Percentiles rank a stretch among this genome's conserved stretches.
phyloP scores from a whole-genome alignment of 2,329 filamentous ascomycete species.

The Monosporascus cannonballus region DNA sequence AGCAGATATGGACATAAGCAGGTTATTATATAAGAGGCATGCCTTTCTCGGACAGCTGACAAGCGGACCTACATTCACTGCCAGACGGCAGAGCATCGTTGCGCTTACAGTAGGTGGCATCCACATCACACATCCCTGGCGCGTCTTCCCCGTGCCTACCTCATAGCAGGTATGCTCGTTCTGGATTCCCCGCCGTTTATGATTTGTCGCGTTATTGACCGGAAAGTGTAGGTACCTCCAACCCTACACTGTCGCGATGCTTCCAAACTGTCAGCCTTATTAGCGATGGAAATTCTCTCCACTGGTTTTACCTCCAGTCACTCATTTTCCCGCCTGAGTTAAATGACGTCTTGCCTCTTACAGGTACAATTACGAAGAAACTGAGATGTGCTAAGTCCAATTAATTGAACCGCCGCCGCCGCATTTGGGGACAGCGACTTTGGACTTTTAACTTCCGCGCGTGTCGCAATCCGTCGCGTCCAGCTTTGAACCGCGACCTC shows the following conservation, averaged over 20 bases:
- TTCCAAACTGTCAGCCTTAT: not conserved
- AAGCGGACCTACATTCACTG: not conserved
- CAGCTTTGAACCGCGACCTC: not conserved
- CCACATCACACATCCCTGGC: not conserved
- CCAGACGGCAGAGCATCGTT: not conserved
- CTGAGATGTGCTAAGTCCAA: conserved; percentile 1
- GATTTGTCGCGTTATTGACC: not conserved
- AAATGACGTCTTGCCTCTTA: no score
- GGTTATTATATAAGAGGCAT: not conserved
- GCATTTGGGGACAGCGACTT: not conserved
- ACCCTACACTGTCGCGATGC: not conserved
- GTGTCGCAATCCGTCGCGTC: not conserved
- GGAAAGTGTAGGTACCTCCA: not conserved
- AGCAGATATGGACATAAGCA: no score
- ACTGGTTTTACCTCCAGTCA: not conserved
- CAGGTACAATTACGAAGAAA: not conserved
- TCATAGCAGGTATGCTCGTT: no score
- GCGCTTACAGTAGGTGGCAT: no score
- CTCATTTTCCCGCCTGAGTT: not conserved
- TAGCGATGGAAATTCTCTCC: not conserved
- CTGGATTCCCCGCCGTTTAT: not conserved
- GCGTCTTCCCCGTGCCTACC: not conserved
- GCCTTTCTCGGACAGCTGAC: not conserved
- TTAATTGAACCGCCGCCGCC: not conserved
- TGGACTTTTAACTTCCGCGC: not conserved